phyloP scores from a whole-genome alignment of 2,329 filamentous ascomycete genomes.

The Moelleriella libera region DNA sequence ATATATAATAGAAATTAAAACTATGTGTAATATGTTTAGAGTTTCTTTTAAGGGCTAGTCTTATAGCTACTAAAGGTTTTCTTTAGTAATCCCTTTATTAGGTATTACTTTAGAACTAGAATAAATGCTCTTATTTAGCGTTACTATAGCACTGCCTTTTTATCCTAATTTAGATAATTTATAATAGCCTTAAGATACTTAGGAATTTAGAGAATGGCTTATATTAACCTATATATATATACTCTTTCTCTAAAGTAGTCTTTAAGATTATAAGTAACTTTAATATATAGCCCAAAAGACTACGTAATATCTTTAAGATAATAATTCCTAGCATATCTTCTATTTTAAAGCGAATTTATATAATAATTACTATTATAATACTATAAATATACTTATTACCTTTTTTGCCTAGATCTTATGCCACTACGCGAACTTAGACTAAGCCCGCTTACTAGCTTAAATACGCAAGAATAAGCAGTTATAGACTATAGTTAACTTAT shows the following conservation, averaged over 20 bases:
- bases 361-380: not conserved
- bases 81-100: not conserved
- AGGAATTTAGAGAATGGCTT: not conserved
- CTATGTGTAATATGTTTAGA: not conserved
- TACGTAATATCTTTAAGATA: not conserved
- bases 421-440: not conserved
- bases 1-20: not conserved
- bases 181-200: not conserved
- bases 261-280: not conserved
- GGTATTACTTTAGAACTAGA: not conserved
- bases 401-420: not conserved
- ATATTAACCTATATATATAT: not conserved
- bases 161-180: not conserved
- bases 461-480: not conserved
- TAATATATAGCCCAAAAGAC: not conserved
- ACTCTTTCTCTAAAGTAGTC: not conserved
- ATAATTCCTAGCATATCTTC: not conserved
- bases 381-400: not conserved
- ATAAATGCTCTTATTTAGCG: not conserved
- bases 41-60: not conserved
- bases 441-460: not conserved
- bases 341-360: not conserved
- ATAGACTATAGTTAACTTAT: not conserved
- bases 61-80: not conserved
- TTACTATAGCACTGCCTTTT: not conserved